Percentiles rank a stretch among this genome's conserved stretches.
Evolutionary conservation across 345 rosid species (phyloP).

Genomic region (Aurinia saxatilis): DNA sequence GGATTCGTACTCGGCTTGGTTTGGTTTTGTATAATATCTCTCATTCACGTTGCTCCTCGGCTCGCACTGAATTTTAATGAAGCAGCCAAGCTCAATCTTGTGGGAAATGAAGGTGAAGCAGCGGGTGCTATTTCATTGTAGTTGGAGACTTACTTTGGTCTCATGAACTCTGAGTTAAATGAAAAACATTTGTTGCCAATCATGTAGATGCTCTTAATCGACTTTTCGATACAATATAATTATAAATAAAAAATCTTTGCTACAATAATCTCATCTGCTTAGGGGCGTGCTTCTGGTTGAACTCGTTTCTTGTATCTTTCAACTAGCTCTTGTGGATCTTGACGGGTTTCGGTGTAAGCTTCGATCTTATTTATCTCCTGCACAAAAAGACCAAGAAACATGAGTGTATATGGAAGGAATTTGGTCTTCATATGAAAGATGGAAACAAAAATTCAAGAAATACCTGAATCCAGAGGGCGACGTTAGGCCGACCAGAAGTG

Average conservation of each 20-base stretch:
- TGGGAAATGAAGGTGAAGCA: slow-evolving; percentile 2
- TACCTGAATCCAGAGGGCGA: slow-evolving; percentile 76
- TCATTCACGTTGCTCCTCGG: slow-evolving; percentile 10
- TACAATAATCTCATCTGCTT: slow-evolving; percentile 4
- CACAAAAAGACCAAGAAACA: not conserved
- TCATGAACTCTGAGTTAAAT: not conserved
- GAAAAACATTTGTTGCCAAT: slow-evolving; percentile 9
- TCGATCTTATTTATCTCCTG: slow-evolving; percentile 68
- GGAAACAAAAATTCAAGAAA: not conserved
- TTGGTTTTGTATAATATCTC: slow-evolving; percentile 25
- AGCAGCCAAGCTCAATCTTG: slow-evolving; percentile 7
- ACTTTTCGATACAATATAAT: not conserved
- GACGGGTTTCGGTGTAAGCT: slow-evolving; percentile 61
- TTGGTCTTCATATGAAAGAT: not conserved
- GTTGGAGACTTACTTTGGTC: slow-evolving; percentile 6
- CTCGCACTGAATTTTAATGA: not conserved
- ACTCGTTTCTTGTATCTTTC: slow-evolving; percentile 46
- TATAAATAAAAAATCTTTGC: not conserved
- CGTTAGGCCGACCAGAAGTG: slow-evolving; percentile 60
- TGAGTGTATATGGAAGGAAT: not conserved
- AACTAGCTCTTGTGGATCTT: slow-evolving; percentile 53
- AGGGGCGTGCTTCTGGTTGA: slow-evolving; percentile 8
- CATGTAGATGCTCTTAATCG: slow-evolving; percentile 5
- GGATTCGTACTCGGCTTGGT: slow-evolving; percentile 8
- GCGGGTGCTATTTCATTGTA: slow-evolving; percentile 3